Evolutionary conservation across 495 filamentous ascomycete species (phyloP), one percentile per base, ranked within the genome.

Genomic region (Xylaria sp.): DNA sequence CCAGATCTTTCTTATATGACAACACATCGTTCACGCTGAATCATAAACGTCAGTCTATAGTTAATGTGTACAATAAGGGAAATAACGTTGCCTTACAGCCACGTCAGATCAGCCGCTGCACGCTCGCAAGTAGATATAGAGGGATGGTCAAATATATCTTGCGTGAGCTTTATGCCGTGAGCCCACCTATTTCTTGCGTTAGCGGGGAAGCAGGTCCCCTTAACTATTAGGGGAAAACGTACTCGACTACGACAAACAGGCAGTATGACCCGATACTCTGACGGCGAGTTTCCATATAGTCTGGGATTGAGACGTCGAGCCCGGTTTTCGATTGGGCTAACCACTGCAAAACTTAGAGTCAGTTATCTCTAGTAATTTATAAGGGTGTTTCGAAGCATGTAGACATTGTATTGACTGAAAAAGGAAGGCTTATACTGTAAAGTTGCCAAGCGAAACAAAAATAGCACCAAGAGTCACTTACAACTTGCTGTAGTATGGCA

Each of bases 111-210:
- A 17, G 58, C 58, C 17, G 58, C 58, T 41, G 58, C 37, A 15
- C 59, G n/a, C 21, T 62, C 37, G n/a, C 59, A 62, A 8, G 37
- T 43, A 1, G 37, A 17, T 26, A 62, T 15, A 17, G 59, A 62
- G 15, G 37, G 37, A 44, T 62, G 37, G 8, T 62, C 58, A 12
- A 61, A 24, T 24, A 61, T 41, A 26, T 61, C 58, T 26, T 61
- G 58, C n/a, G 59, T 62, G 11, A 62, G 59, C 59, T 44, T 62
- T 62, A 62, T 62, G 37, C 59, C 59, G 59, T 62, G 40, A 9
- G 59, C 59, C 59, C 37, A 62, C 17, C 57, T 61, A 17, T 9
- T 21, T 40, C n/a, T 55, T 29, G 17, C 31, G 31, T 61, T 61
- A 40, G 33, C 57, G 19, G 8, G 19, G 33, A 24, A 61, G n/a